A percentile compares a stretch with the other conserved stretches of the same genome.
These are phyloP conservation scores for Phylloporus arenicola DNA, from an alignment of 768 basidiomycete species.

Conservation along the genomic window DNA sequence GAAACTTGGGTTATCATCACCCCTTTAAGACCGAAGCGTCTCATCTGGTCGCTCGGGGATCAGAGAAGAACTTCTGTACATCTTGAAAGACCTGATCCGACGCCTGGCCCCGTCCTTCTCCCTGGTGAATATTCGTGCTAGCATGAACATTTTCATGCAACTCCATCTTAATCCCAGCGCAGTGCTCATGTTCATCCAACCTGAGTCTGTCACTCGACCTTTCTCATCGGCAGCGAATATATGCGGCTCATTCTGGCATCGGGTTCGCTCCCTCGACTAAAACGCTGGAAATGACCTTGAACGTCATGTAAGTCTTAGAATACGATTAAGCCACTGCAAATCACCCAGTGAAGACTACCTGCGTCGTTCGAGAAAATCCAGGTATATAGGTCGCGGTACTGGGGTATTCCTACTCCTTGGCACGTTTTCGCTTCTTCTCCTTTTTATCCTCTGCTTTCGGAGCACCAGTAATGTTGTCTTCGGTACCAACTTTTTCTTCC, in stretches of 20 bases:
- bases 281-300: too few species aligned
- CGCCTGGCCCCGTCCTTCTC: too few species aligned
- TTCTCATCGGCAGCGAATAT: too few species aligned
- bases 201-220: too few species aligned
- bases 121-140: not conserved
- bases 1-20: too few species aligned
- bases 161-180: too few species aligned
- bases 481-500: constrained; percentile 5
- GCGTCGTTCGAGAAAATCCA: not conserved
- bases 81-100: not conserved
- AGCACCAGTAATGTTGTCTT: constrained; percentile 4
- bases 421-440: constrained; percentile 29
- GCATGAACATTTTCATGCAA: too few species aligned
- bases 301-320: too few species aligned
- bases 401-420: constrained; percentile 1
- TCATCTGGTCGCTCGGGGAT: not conserved
- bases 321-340: too few species aligned
- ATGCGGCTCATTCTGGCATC: too few species aligned
- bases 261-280: not conserved
- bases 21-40: not conserved
- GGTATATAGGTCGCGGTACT: constrained; percentile 1
- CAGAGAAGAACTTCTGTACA: constrained; percentile 1
- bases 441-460: constrained; percentile 19
- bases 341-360: too few species aligned
- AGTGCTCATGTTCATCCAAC: too few species aligned